Base-by-base conservation (phyloP, 2,329 filamentous ascomycete genomes). In the Ceratocystis ficicola region DNA sequence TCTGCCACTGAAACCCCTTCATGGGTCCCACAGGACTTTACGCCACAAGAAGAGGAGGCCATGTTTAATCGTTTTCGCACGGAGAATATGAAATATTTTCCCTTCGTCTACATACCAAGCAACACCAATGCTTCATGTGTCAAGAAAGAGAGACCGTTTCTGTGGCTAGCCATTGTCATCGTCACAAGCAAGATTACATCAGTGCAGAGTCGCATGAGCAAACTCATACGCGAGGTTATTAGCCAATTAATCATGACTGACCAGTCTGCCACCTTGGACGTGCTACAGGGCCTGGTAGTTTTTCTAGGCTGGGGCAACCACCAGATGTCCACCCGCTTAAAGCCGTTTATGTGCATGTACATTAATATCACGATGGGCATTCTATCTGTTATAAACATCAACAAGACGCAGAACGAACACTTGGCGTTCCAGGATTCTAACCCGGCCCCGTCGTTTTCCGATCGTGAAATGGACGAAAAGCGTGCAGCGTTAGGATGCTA, bases 121-220 rank as follows among this genome's bases (percentile, higher is more conserved):
- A 67, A 66, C 2, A 67, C 70, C 17, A 64, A 52, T 25, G 66
- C 72, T 5, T 65, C 63, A 5, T 69, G 71, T 59, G 66, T 77
- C 1, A 73, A 72, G 15, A 63, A 68, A 5, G 69, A 75, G 15
- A 70, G 72, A 57, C 76, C 76, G 0, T 77, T 77, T 32, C 67
- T 76, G 7, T 77, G 75, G 75, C 66, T 75, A 20, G 73, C 73
- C 12, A 73, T 77, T 15, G 75, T 76, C 72, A 71, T 73, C 0
- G 69, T 76, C 5, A 67, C 69, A 0, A 69, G 70, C 1, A 72
- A 69, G 12, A 66, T 65, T 0, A 65, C 68, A 0, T 61, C 67
- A 57, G 70, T 73, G 67, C 73, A 71, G 44, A 68, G 71, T 22
- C 69, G 65, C 25, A 67, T 73, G 48, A 69, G 70, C 3, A 67